Percentiles rank a stretch among this genome's conserved stretches.
Conservation (phyloP, 257 asterid genomes). For the Galeopsis tetrahit region DNA sequence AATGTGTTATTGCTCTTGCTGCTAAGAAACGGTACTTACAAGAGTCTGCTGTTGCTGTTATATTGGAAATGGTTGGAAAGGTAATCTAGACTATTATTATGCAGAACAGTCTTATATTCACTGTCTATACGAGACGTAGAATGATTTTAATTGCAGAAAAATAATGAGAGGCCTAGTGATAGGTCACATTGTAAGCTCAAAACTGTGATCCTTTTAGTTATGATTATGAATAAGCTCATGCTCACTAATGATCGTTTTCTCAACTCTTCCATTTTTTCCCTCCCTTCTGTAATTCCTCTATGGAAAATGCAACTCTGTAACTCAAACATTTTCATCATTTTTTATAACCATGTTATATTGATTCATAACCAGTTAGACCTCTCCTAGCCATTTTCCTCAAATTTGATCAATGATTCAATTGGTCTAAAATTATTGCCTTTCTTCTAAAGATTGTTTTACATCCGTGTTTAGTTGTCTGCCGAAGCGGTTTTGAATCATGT, state of each 20-base stretch:
- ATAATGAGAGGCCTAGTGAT: background rate
- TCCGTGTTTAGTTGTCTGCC: constrained; percentile 63
- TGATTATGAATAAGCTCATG: background rate
- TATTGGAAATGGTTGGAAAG: constrained; percentile 86
- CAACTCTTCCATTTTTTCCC: background rate
- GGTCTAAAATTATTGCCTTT: constrained; percentile 21
- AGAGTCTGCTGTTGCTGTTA: constrained; percentile 79
- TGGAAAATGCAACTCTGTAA: background rate
- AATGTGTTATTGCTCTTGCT: constrained; percentile 70
- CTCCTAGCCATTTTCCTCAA: background rate
- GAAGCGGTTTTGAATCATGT: constrained; percentile 65
- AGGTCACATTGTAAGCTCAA: background rate
- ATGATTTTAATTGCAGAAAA: background rate
- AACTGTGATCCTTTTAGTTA: background rate
- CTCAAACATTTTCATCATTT: background rate
- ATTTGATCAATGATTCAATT: constrained; percentile 13
- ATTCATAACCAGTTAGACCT: constrained; percentile 1
- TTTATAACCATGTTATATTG: constrained; percentile 7
- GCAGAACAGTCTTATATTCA: constrained; percentile 23
- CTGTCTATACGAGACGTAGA: background rate
- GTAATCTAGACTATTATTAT: constrained; percentile 37
- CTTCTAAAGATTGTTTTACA: constrained; percentile 34
- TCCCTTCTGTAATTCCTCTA: background rate
- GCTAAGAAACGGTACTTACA: constrained; percentile 87
- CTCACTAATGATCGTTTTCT: background rate